Conservation (phyloP, 2,329 filamentous ascomycete genomes). For the Pleurostoma richardsiae region DNA sequence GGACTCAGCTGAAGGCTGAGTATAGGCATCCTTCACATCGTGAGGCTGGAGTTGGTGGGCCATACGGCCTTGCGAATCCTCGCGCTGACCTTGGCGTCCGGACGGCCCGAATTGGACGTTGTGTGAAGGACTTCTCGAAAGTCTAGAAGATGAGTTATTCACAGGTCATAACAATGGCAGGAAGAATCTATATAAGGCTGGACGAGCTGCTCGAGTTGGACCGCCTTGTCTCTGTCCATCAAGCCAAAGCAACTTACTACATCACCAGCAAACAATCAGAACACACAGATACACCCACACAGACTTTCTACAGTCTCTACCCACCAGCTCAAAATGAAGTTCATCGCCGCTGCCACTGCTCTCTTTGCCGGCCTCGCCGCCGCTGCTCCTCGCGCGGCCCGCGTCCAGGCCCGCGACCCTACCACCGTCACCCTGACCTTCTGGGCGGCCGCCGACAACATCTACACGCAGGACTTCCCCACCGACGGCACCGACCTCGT, state of each 20-base stretch:
- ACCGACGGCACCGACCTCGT: slow-evolving; percentile 3
- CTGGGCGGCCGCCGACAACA: slow-evolving; percentile 11
- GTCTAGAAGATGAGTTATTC: too few relatives aligned
- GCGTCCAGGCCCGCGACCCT: slow-evolving; percentile 2
- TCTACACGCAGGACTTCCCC: slow-evolving; percentile 4
- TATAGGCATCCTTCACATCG: too few relatives aligned
- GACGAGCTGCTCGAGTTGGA: neutral
- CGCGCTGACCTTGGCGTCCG: too few relatives aligned
- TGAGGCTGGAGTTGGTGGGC: too few relatives aligned
- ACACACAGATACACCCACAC: too few relatives aligned
- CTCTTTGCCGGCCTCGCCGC: slow-evolving; percentile 10
- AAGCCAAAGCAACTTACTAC: neutral
- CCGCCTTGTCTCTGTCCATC: neutral
- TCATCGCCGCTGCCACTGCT: slow-evolving; percentile 5
- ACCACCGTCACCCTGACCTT: slow-evolving; percentile 6
- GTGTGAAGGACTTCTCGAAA: too few relatives aligned
- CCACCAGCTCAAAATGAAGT: slow-evolving; percentile 6
- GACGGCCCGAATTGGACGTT: too few relatives aligned
- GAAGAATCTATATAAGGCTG: neutral
- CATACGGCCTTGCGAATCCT: too few relatives aligned
- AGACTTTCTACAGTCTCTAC: neutral
- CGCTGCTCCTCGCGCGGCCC: slow-evolving; percentile 6
- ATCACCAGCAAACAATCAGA: neutral
- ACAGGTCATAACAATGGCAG: too few relatives aligned
- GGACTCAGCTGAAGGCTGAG: too few relatives aligned